Evolutionary conservation across 2,329 filamentous ascomycete species (phyloP).

Genomic region (Neofusicoccum laricinum): DNA sequence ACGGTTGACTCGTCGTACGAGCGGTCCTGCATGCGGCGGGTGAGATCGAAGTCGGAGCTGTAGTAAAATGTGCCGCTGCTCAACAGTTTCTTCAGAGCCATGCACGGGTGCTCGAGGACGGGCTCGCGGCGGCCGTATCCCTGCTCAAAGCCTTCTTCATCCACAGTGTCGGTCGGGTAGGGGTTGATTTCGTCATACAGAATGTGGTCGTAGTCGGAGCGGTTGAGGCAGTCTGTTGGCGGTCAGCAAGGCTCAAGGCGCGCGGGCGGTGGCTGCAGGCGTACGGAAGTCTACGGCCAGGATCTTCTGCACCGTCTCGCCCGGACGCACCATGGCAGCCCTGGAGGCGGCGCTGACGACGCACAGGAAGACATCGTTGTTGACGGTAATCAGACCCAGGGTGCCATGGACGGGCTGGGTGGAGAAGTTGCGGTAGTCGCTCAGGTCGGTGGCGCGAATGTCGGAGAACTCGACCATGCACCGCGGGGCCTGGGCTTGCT

Average conservation of each 20-base stretch:
- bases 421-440: slow-evolving; percentile 70
- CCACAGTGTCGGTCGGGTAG: slow-evolving; percentile 52
- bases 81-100: slow-evolving; percentile 85
- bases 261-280: slow-evolving; percentile 19
- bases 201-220: slow-evolving; percentile 79
- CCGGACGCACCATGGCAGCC: slow-evolving; percentile 78
- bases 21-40: slow-evolving; percentile 86
- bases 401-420: slow-evolving; percentile 78
- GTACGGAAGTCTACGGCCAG: slow-evolving; percentile 76
- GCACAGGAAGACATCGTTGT: slow-evolving; percentile 83
- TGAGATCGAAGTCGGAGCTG: slow-evolving; percentile 96
- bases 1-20: slow-evolving; percentile 74
- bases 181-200: slow-evolving; percentile 56
- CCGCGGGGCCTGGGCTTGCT: slow-evolving; percentile 46
- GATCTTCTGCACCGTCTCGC: slow-evolving; percentile 87
- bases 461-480: slow-evolving; percentile 88
- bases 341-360: slow-evolving; percentile 77
- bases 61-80: slow-evolving; percentile 97
- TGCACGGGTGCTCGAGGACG: slow-evolving; percentile 79
- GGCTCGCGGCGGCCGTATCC: slow-evolving; percentile 62
- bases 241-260: not conserved
- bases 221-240: slow-evolving; percentile 74
- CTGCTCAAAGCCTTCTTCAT: slow-evolving; percentile 53
- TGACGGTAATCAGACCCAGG: slow-evolving; percentile 79
- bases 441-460: slow-evolving; percentile 62